Base-by-base conservation (phyloP, 1,284 basidiomycete species). In the Pseudozyma hubeiensis region DNA sequence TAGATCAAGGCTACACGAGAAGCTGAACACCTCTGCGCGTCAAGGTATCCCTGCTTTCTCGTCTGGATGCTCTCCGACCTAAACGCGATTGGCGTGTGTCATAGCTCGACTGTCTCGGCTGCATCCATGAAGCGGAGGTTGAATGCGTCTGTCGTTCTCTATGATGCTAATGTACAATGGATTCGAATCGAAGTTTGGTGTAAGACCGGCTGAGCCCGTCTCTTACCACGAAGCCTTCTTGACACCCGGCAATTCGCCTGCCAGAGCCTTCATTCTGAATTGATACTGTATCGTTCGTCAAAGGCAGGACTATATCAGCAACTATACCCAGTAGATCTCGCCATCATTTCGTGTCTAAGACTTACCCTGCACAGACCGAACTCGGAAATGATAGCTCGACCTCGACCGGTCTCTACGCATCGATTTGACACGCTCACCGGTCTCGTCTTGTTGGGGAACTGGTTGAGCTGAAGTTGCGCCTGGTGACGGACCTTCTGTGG, bases 401-500 rank as follows among this genome's bases (percentile, higher is more conserved):
- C 94, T 64, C 90, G 88, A 0, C 94, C 94, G 7, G 92, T 91
- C 85, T 91, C 92, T 35, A 87, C 86, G 80, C 95, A 98, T 17
- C 94, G 87, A 84, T 95, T 94, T 85, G 93, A 93, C 29, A 97
- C 92, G 3, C 90, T 91, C 8, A 90, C 90, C 19, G 92, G 92
- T 39, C 92, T 89, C 9, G 92, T 91, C 85, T 93, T 92, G 51
- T 89, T 89, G 64, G 89, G 91, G 80, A 97, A 93, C 19, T 90
- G 89, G 85, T 95, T 96, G 58, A 98, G 88, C 82, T 96, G 93
- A 63, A 97, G 87, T 85, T 97, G 95, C n/a, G 96, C 95, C 81
- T 95, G 93, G 85, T 96, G 93, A 64, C 96, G 91, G 56, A 97
- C 89, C 81, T 93, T 90, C 45, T 76, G 58, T 10, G 81, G 78